A percentile compares a stretch with the other conserved stretches of the same genome.
These are phyloP conservation scores for Colletotrichum godetiae DNA, from an alignment of 2,329 filamentous ascomycete genomes.

Conservation along the genomic window DNA sequence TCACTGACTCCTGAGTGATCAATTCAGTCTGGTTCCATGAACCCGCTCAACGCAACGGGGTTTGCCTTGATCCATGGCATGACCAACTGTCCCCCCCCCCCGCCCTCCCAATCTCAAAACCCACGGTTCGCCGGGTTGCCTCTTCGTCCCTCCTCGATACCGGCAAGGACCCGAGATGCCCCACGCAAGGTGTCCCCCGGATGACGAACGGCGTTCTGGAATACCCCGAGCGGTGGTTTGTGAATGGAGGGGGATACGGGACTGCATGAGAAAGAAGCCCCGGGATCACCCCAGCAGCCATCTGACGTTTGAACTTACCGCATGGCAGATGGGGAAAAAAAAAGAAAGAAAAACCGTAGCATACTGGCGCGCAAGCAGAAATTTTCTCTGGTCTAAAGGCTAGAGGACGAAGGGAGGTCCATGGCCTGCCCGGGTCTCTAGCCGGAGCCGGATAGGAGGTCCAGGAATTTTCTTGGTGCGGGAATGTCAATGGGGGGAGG, in stretches of 20 bases:
- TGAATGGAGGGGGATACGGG: slow-evolving; percentile 7
- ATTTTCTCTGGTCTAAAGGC: slow-evolving; percentile 3
- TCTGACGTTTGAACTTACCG: slow-evolving; percentile 10
- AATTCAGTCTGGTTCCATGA: background rate
- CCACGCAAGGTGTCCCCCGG: slow-evolving; percentile 26
- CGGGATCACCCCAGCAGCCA: slow-evolving; percentile 15
- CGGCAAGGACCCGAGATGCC: slow-evolving; percentile 29
- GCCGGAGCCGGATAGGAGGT: slow-evolving; percentile 25
- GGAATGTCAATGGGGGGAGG: background rate
- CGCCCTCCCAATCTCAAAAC: too few relatives aligned
- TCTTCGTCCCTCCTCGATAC: slow-evolving; percentile 16
- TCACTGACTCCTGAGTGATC: background rate
- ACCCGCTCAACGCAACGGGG: background rate
- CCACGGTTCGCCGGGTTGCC: slow-evolving; percentile 21
- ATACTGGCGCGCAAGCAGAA: background rate
- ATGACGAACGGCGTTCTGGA: slow-evolving; percentile 30
- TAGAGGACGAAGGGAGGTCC: background rate
- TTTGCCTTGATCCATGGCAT: background rate
- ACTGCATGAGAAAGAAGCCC: background rate
- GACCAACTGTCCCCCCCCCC: background rate
- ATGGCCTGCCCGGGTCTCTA: slow-evolving; percentile 15
- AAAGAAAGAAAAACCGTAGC: background rate
- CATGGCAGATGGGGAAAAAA: background rate
- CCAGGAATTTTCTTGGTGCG: background rate
- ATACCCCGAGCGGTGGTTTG: background rate